Base-by-base conservation (phyloP, 331 rosid genomes). In the Malus hybrid region DNA sequence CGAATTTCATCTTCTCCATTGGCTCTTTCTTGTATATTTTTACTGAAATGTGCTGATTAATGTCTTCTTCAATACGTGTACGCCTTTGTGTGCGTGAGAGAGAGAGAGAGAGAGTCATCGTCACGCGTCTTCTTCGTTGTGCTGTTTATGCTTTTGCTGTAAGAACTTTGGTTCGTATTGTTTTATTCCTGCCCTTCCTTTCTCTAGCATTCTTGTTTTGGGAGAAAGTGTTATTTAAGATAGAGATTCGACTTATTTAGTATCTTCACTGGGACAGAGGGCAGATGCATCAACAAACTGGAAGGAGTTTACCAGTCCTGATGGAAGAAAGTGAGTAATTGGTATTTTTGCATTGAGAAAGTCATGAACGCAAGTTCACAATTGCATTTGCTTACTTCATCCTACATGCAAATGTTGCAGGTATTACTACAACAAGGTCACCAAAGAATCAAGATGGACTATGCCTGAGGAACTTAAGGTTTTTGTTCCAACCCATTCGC, bases 391-490 rank as follows among this genome's bases (percentile, higher is more conserved):
- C 62, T 69, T 78, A 76, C 71, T 68, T 57, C 36, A 28, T 20
- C 42, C 70, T 77, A 56, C 57, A 42, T 86, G 88, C 73, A 71
- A 84, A 46, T 76, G 79, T 74, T 74, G 31, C 85, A 93, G 98
- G 92, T 93, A 93, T 80, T 93, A 80, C 81, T 84, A 86, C 86
- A 93, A 93, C 86, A 93, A 90, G 84, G 79, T 83, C 77, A 83
- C 97, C 60, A 93, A 81, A 80, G 94, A 91, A 85, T 93, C 98
- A 10, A 93, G 90, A 85, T 93, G 98, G 98, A 78, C 66, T 28
- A 87, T 93, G 70, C 98, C 98, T 24, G 94, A 90, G 85, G 97
- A 93, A 57, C 80, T 93, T 78, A 93, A 91, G 98, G 98, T 93
- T 82, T 77, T 77, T 77, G 24, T 67, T 54, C 76, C 78, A 77